A percentile compares a stretch with the other conserved stretches of the same genome.
These are phyloP conservation scores for Mycena vitilis DNA, from an alignment of 768 basidiomycete genomes.

Conservation along the genomic window DNA sequence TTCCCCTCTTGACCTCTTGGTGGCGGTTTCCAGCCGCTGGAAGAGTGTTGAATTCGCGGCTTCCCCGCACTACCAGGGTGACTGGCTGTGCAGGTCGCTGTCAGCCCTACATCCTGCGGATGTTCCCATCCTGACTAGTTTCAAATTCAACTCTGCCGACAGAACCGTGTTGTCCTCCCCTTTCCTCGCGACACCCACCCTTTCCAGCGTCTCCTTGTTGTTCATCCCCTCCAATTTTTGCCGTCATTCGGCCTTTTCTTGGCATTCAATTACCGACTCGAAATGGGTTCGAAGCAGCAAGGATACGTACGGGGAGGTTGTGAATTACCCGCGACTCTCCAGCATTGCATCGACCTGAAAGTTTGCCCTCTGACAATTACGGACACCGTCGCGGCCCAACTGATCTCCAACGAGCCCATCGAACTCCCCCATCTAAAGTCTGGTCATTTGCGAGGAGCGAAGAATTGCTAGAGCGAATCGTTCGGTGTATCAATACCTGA, in stretches of 20 bases:
- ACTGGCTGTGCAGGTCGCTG: constrained; percentile 1
- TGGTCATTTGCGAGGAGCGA: background rate
- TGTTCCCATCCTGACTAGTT: background rate
- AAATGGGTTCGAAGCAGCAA: background rate
- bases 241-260: background rate
- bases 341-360: constrained; percentile 7
- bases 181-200: background rate
- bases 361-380: constrained; percentile 2
- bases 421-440: constrained; percentile 1
- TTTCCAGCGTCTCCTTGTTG: background rate
- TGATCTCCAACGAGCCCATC: background rate
- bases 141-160: background rate
- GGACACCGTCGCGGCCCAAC: background rate
- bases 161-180: background rate
- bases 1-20: background rate
- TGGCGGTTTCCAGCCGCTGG: constrained; percentile 2
- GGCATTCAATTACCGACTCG: constrained; percentile 4
- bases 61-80: background rate
- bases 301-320: background rate
- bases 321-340: background rate
- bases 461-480: background rate
- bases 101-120: background rate
- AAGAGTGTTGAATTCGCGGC: background rate
- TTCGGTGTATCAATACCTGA: background rate
- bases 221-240: background rate